These are phyloP conservation scores for Cutaneotrichosporon mucoides DNA, from an alignment of 1,284 basidiomycete genomes.

Conservation along the genomic window DNA sequence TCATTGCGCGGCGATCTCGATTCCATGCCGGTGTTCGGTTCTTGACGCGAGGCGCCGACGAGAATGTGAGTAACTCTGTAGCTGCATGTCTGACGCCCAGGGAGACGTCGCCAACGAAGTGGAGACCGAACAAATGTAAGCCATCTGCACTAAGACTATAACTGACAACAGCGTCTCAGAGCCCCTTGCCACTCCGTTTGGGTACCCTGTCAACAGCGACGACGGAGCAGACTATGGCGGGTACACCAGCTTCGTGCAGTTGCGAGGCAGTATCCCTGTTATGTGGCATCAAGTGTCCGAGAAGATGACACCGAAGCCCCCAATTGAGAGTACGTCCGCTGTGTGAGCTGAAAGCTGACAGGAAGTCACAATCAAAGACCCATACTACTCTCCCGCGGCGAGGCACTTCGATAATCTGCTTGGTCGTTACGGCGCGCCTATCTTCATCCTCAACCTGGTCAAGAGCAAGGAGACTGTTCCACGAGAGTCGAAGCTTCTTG, in stretches of 20 bases:
- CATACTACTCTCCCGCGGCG: constrained; percentile 89
- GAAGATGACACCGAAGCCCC: constrained; percentile 85
- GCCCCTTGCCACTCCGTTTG: constrained; percentile 85
- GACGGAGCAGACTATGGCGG: constrained; percentile 54
- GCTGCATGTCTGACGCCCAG: constrained; percentile 48
- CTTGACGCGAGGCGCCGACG: constrained; percentile 89
- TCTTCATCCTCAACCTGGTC: constrained; percentile 94
- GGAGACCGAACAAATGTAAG: constrained; percentile 89
- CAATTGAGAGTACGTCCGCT: constrained; percentile 76
- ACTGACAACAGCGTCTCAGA: constrained; percentile 64
- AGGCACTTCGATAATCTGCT: constrained; percentile 92
- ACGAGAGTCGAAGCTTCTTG: constrained; percentile 86
- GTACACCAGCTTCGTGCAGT: constrained; percentile 95
- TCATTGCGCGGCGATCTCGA: constrained; percentile 89
- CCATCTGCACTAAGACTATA: background rate
- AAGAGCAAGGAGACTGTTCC: constrained; percentile 69
- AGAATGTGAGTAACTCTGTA: constrained; percentile 45
- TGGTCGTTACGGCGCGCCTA: constrained; percentile 80
- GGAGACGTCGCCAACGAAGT: constrained; percentile 99
- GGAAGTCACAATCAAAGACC: constrained; percentile 86
- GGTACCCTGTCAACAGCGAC: constrained; percentile 53
- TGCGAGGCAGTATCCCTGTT: constrained; percentile 90
- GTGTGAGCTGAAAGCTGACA: too few relatives aligned
- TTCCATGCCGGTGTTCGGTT: constrained; percentile 96
- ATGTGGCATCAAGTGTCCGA: constrained; percentile 95